These are phyloP conservation scores for Hortiboletus rubellus DNA, from an alignment of 1,284 basidiomycete species.

Conservation along the genomic window DNA sequence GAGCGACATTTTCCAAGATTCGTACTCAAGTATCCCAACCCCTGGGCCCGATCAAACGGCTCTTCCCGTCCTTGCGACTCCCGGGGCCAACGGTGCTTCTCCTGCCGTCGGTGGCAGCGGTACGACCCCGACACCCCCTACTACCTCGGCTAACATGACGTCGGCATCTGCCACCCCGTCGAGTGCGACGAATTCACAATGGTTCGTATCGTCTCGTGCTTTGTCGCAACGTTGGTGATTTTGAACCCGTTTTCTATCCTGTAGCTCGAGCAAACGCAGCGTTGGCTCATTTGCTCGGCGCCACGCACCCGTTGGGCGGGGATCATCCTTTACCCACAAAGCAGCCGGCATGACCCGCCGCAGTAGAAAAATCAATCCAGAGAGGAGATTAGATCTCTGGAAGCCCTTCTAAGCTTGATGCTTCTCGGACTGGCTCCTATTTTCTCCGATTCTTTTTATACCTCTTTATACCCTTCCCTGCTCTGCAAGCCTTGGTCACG, in stretches of 20 bases:
- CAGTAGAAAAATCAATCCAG: conserved; percentile 1
- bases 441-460: neutral
- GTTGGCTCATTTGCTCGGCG: conserved; percentile 9
- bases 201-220: conserved; percentile 11
- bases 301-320: conserved; percentile 3
- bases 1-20: conserved; percentile 46
- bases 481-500: neutral
- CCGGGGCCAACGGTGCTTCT: neutral
- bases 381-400: conserved; percentile 10
- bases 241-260: neutral
- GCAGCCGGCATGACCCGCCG: conserved; percentile 7
- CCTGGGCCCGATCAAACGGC: conserved; percentile 27
- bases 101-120: neutral
- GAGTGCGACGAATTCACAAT: conserved; percentile 3
- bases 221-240: neutral
- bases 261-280: conserved; percentile 3
- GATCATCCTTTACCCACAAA: conserved; percentile 2
- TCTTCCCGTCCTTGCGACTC: conserved; percentile 17
- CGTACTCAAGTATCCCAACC: conserved; percentile 19
- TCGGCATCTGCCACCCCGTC: conserved; percentile 8
- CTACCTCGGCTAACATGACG: neutral
- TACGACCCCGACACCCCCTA: neutral
- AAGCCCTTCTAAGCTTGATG: conserved; percentile 5
- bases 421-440: neutral
- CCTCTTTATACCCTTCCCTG: neutral